phyloP scores from a whole-genome alignment of 2,329 filamentous ascomycete genomes.

The Curvularia lunata region DNA sequence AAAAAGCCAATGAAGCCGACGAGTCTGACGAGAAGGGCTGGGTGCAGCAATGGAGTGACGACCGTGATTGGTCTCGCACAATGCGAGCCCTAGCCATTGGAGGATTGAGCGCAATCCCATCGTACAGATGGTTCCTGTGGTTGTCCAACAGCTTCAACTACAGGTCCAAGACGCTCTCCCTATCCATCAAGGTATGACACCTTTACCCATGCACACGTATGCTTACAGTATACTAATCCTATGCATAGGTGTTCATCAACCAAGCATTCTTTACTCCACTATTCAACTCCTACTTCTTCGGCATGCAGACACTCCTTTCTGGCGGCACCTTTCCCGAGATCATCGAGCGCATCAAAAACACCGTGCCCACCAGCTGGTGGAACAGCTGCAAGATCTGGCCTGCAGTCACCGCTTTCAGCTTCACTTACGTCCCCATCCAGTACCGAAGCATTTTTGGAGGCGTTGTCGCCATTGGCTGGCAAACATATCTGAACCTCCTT shows the following conservation, averaged over 20 bases:
- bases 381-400: conserved; percentile 92
- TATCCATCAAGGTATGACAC: conserved; percentile 67
- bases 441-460: conserved; percentile 80
- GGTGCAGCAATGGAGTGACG: conserved; percentile 52
- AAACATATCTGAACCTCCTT: conserved; percentile 84
- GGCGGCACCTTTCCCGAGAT: conserved; percentile 70
- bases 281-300: conserved; percentile 61
- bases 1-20: conserved; percentile 20
- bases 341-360: conserved; percentile 72
- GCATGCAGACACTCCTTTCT: conserved; percentile 56
- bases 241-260: conserved; percentile 68
- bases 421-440: conserved; percentile 80
- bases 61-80: conserved; percentile 62
- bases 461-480: conserved; percentile 84
- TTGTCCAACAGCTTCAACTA: conserved; percentile 86
- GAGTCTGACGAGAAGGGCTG: conserved; percentile 44
- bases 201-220: neutral
- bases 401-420: conserved; percentile 81
- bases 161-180: conserved; percentile 70
- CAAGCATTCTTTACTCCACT: conserved; percentile 79
- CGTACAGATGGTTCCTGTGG: conserved; percentile 83
- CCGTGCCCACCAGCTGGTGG: conserved; percentile 75
- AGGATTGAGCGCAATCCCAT: conserved; percentile 73
- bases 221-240: conserved; percentile 3
- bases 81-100: conserved; percentile 76